These are phyloP conservation scores for Neoboletus magnificus DNA, from an alignment of 768 basidiomycete genomes.

Conservation along the genomic window DNA sequence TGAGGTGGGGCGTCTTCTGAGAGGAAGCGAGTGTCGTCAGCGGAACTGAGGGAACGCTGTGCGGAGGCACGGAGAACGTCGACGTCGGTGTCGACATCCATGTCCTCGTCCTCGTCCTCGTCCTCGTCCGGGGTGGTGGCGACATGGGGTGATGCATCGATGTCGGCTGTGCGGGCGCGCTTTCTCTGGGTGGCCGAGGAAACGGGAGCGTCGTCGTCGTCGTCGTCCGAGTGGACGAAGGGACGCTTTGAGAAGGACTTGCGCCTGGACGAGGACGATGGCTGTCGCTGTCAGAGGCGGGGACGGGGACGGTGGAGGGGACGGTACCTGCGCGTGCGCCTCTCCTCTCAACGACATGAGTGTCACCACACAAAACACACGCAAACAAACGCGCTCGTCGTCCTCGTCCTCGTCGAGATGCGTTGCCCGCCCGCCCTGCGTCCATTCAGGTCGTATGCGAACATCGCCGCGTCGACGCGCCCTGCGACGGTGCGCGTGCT, in stretches of 20 bases:
- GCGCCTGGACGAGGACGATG: constrained; percentile 17
- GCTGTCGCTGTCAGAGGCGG: constrained; percentile 17
- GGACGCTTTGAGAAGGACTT: constrained; percentile 24
- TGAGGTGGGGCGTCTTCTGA: background rate
- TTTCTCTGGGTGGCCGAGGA: constrained; percentile 45
- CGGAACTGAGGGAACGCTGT: constrained; percentile 6
- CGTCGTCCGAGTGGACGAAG: constrained; percentile 36
- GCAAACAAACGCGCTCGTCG: constrained; percentile 20
- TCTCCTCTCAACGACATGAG: constrained; percentile 19
- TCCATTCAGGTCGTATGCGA: constrained; percentile 14
- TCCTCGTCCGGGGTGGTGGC: constrained; percentile 44
- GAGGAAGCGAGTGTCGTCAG: constrained; percentile 25
- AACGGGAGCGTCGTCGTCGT: constrained; percentile 44
- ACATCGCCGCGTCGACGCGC: constrained; percentile 3
- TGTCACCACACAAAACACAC: constrained; percentile 6
- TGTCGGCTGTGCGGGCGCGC: constrained; percentile 27
- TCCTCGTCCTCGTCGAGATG: constrained; percentile 13
- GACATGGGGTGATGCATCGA: constrained; percentile 23
- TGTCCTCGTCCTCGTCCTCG: constrained; percentile 38
- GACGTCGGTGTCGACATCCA: too few relatives aligned
- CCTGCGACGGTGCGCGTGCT: constrained; percentile 46
- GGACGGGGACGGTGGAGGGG: background rate
- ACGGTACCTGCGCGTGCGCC: constrained; percentile 23
- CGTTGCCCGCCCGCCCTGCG: constrained; percentile 8
- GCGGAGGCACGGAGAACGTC: constrained; percentile 33